Evolutionary conservation across 164 flowering plant genomes (phyloP), one percentile per base, ranked within the genome.

Genomic region (Aristolochia californica): DNA sequence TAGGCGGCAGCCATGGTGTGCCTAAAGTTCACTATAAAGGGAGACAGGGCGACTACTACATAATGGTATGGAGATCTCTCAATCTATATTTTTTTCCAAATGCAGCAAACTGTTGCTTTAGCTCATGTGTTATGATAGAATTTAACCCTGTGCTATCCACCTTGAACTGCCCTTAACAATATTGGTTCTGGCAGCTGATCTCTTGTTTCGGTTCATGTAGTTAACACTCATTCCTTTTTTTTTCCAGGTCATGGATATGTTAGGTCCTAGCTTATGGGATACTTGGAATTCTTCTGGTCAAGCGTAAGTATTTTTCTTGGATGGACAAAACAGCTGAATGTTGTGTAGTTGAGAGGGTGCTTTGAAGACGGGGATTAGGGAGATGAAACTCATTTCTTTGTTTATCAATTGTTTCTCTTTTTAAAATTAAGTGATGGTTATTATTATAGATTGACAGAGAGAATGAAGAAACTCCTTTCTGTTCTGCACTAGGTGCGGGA

Each of bases 191-290:
- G 20, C 43, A 16, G 30, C 43, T 27, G 26, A 18, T 28, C 34
- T 22, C 23, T 5, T 10, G 54, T 26, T 50, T 50, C 10, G 40
- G 26, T 13, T 5, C 12, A 10, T 22, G 51, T 48, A 23, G 27
- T 22, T 48, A 16, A 48, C 14, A 50, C 11, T 24, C 15, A 45
- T 25, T 18, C 40, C 43, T 20, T 47, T 65, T 59, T 27, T 28
- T 28, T 67, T 22, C 75, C 71, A 88, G 97, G 94, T 89, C 58
- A 89, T 89, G 97, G 97, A 89, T 76, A 84, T 84, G 88, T 66
- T 89, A 45, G 97, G 97, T 13, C 95, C 97, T 13, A 89, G 97
- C 62, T 71, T 89, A 48, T 89, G 97, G 97, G 97, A 89, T 82
- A 80, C 83, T 22, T 89, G 97, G 97, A 86, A 86, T 74, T 55